Evolutionary conservation across 1,139 yeast species (phyloP), one percentile per base, ranked within the genome.

Genomic region (Kurtzmaniella quercitrusa): DNA sequence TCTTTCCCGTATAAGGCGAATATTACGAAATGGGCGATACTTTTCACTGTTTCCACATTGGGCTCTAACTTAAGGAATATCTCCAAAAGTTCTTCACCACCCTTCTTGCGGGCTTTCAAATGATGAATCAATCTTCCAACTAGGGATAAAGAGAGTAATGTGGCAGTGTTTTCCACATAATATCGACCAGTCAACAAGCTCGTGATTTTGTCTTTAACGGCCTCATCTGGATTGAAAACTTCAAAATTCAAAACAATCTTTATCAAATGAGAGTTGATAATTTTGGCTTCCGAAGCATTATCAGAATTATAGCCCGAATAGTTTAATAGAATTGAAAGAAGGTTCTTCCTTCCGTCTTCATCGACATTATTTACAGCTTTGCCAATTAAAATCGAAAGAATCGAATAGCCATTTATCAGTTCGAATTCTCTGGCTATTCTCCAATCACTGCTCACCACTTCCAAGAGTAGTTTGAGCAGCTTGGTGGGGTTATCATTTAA

Each of bases 341-440:
- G 7, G 14, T 10, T 7, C 3, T 19, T 19, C 16, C 4, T 15
- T 11, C 9, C 14, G 6, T 15, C 27, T 19, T 18, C 27, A 19
- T 10, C 5, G 6, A 15, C 14, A 37, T 12, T 19, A 12, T 19
- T 15, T 17, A 17, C 18, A 27, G 15, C 12, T 10, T 65, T 62
- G 2, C 58, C 56, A 15, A 68, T 48, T 14, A 72, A 49, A 14
- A 72, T 57, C 17, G 61, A 58, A 14, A 73, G 50, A 9, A 70
- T 57, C 9, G 70, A 72, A 47, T 68, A 71, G 1, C 78, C 77
- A 50, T 66, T 66, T n/a, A 59, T 53, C 42, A 65, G 66, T 44
- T 72, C 77, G 48, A 73, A 72, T 45, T 73, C 77, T 45, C 67
- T 66, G 41, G 57, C 51, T 36, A 71, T 52, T 38, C 75, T 52